Base-by-base conservation (phyloP, 148 eudicot species). In the Chenopodium suecicum region DNA sequence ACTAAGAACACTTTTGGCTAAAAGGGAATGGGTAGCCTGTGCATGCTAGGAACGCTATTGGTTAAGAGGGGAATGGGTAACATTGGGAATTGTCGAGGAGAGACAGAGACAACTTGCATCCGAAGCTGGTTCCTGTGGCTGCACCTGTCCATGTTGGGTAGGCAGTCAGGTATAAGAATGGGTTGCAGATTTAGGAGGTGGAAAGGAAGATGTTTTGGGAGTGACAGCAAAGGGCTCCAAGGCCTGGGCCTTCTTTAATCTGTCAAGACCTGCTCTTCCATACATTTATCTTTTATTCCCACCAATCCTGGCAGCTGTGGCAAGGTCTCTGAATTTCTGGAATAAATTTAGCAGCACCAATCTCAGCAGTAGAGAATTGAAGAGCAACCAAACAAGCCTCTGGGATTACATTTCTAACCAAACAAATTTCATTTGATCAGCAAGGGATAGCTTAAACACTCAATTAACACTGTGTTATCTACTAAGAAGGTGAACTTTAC, bases 171-270 rank as follows among this genome's bases (percentile, higher is more conserved):
- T 81, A 73, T n/a, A 41, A 44, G 85, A 74, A 73, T 44, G 75
- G 47, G 78, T 11, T 68, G 70, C 73, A 69, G 80, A 80, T 79
- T 73, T 83, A 31, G 88, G 12, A 75, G 84, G 70, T 19, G 90
- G 84, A 73, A 79, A 81, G 10, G 87, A 56, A 70, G 86, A 74
- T 31, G 83, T 46, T 84, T 88, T 89, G 78, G 90, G 48, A 37
- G 89, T 69, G 27, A 95, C 92, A 3, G 94, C 82, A 72, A 95
- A 95, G 17, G 99, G 99, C 84, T 95, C 97, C 73, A 85, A 85
- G 10, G 98, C 72, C 84, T 95, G 90, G 22, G 97, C 98, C 87
- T 95, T 95, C 84, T 90, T 93, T 78, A 95, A 93, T 79, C 94
- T 92, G 72, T 95, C 97, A 62, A 95, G 94, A 46, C 98, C 98